These are phyloP conservation scores for Echium plantagineum DNA, from an alignment of 257 asterid species.

Conservation along the genomic window DNA sequence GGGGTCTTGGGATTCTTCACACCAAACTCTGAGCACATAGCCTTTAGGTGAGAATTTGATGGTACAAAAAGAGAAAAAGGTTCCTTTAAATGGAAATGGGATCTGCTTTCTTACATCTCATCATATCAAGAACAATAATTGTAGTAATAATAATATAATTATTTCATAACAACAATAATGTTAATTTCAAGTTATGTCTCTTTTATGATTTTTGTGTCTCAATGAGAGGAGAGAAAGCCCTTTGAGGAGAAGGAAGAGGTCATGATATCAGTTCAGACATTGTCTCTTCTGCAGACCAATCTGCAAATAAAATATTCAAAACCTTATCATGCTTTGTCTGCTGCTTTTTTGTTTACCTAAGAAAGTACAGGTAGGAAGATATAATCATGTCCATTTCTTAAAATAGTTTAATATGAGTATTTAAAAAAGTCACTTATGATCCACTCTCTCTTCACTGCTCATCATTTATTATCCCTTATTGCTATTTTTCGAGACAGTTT, in stretches of 20 bases:
- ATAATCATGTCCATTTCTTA: neutral
- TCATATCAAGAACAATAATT: constrained; percentile 15
- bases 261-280: constrained; percentile 60
- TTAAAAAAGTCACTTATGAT: neutral
- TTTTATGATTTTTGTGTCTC: constrained; percentile 7
- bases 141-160: constrained; percentile 5
- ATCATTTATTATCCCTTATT: too few relatives aligned
- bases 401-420: neutral
- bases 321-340: constrained; percentile 4
- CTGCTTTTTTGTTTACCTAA: neutral
- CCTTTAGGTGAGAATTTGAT: constrained; percentile 19
- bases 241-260: constrained; percentile 13
- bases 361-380: constrained; percentile 1
- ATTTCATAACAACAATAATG: neutral
- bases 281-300: constrained; percentile 52
- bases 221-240: constrained; percentile 3
- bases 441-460: constrained; percentile 18
- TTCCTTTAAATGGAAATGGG: constrained; percentile 42
- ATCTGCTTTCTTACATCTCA: constrained; percentile 30
- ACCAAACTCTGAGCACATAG: too few relatives aligned
- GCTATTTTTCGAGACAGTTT: too few relatives aligned
- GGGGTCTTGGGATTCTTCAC: constrained; percentile 18
- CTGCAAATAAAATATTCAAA: constrained; percentile 14
- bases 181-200: constrained; percentile 3
- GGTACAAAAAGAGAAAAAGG: constrained; percentile 13